Base-by-base conservation (phyloP, 495 filamentous ascomycete genomes). In the Penicillium longicatenatum region DNA sequence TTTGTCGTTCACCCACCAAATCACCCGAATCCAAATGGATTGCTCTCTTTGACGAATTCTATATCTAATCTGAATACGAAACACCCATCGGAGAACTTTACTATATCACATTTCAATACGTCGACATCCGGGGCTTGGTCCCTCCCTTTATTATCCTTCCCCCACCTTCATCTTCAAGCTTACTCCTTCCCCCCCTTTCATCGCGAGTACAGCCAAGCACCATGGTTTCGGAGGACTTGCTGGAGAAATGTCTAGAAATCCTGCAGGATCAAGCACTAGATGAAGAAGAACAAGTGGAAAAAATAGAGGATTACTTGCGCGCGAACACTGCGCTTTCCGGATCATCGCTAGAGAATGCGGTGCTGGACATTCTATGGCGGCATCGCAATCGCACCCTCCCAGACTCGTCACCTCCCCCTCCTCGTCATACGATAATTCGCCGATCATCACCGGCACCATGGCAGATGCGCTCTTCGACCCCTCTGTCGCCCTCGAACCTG, bases 271-370 rank as follows among this genome's bases (percentile, higher is more conserved):
- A 84, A 57, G 79, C 73, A 52, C 75, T 97, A 22, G 91, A 96
- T 60, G 95, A 98, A 64, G 95, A 99, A 69, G 95, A 98, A 59
- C 95, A 92, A 78, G 90, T 88, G 3, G 95, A 99, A 71, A 92
- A 88, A 74, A 79, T 97, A 50, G 92, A 96, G 70, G 90, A 93
- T 60, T 79, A 96, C 20, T 79, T 98, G 58, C 86, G 86, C 71
- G 86, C 85, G 55, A 87, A 92, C 74, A 92, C 91, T 7, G 82
- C 81, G 16, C 75, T 98, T 52, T 82, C 80, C 10, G 93, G 92
- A n/a, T 74, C 86, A 59, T 76, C 86, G 17, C 79, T 99, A 44
- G 95, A 98, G 69, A 92, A 97, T 78, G 88, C 89, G 35, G 85
- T 97, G 20, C 82, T 99, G 51, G 92, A 97, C 71, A 86, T 91